phyloP scores from a whole-genome alignment of 2,329 filamentous ascomycete genomes.

The Aspergillus fructus region DNA sequence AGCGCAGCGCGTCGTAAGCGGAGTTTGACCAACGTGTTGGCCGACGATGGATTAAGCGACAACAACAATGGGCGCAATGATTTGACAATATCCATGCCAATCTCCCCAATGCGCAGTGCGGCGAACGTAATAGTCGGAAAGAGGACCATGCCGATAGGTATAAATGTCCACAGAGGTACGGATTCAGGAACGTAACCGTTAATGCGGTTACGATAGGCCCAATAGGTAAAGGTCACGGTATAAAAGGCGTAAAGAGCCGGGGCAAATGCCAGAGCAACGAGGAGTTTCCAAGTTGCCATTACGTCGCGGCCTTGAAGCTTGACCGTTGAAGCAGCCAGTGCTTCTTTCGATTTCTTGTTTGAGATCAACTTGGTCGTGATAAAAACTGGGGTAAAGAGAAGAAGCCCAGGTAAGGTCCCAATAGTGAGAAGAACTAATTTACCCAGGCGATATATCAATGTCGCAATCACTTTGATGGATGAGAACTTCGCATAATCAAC shows the following conservation, averaged over 20 bases:
- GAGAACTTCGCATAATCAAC: conserved; percentile 88
- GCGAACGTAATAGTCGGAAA: conserved; percentile 91
- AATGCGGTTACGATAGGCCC: conserved; percentile 77
- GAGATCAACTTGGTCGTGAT: conserved; percentile 81
- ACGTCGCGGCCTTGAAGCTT: conserved; percentile 87
- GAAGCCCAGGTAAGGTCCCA: conserved; percentile 78
- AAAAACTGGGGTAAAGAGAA: conserved; percentile 88
- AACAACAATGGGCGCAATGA: conserved; percentile 84
- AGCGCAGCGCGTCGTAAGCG: conserved; percentile 71
- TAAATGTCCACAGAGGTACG: conserved; percentile 75
- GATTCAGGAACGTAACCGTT: conserved; percentile 78
- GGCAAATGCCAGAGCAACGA: conserved; percentile 81
- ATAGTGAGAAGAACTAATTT: conserved; percentile 76
- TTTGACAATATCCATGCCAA: conserved; percentile 99
- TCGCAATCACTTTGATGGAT: conserved; percentile 70
- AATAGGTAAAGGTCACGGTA: conserved; percentile 70
- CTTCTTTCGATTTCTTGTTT: conserved; percentile 76
- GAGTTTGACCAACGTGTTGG: conserved; percentile 79
- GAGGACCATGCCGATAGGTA: conserved; percentile 71
- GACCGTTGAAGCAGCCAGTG: conserved; percentile 79
- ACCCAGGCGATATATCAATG: conserved; percentile 73
- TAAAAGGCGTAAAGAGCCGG: conserved; percentile 81
- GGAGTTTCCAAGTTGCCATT: conserved; percentile 90
- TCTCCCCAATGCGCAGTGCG: conserved; percentile 89
- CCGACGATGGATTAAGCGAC: conserved; percentile 78